Conservation (phyloP, 371 early-diverging fungal genomes). For the Mortierella sp. region DNA sequence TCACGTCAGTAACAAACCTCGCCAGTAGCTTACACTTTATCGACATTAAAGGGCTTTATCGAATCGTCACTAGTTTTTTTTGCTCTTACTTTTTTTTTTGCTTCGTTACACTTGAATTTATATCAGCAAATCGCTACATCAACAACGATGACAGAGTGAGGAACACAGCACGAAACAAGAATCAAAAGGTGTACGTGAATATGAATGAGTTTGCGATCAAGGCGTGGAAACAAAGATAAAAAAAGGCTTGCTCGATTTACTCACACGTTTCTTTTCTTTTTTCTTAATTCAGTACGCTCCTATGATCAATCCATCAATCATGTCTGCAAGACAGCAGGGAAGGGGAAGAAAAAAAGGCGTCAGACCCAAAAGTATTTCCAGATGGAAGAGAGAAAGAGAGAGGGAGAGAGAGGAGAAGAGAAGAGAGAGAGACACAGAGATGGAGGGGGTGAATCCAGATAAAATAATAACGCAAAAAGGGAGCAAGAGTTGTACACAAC, state of each 20-base stretch:
- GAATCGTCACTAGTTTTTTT: too few relatives aligned
- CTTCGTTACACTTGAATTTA: neutral
- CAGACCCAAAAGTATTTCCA: neutral
- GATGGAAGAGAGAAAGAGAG: neutral
- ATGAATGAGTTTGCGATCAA: neutral
- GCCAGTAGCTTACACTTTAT: too few relatives aligned
- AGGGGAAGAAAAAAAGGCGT: neutral
- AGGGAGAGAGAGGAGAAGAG: neutral
- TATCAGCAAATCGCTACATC: neutral
- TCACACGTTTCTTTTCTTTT: neutral
- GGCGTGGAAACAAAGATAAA: neutral
- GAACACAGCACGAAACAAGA: too few relatives aligned
- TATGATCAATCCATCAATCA: neutral
- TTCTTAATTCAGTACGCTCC: slow-evolving; percentile 5
- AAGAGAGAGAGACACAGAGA: neutral
- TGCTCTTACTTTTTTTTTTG: too few relatives aligned
- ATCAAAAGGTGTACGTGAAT: too few relatives aligned
- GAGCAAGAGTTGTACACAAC: neutral
- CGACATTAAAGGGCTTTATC: too few relatives aligned
- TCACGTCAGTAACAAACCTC: too few relatives aligned
- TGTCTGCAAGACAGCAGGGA: slow-evolving; percentile 6
- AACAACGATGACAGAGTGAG: neutral
- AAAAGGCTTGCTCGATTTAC: neutral
- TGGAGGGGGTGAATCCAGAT: neutral
- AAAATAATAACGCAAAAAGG: too few relatives aligned